Evolutionary conservation across 768 basidiomycete species (phyloP), one percentile per base, ranked within the genome.

Genomic region (Myochromella boudieri): DNA sequence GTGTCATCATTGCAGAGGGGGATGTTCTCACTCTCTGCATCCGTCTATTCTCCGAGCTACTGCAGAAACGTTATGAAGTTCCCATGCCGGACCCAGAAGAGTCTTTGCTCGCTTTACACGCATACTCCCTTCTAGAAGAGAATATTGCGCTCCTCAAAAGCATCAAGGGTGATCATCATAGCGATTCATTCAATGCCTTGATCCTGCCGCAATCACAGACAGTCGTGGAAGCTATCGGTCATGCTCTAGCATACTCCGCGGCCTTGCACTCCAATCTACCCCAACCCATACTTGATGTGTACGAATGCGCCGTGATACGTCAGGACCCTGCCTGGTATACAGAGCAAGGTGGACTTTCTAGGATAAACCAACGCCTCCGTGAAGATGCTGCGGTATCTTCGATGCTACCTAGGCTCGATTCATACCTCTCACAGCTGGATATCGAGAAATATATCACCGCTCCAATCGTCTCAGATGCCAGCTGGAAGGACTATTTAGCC

Each of bases 1-100:
- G 83, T n/a, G 78, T 78, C 38, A 69, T 80, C 28, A 74, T 84
- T 37, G 80, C 73, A 37, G 84, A 83, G 60, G 74, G 82, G 38
- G 75, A 77, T 46, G 58, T 81, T 15, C 62, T 77, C 34, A 74
- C 75, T 12, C 59, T 77, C 6, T 75, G 73, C 55, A 85, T 78
- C 51, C 74, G 83, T 49, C 52, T 81, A 59, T 74, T 79, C 68
- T 65, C 81, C 17, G 84, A 85, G 60, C 58, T 85, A 36, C 68
- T 87, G 12, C 76, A 79, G 29, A 65, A 68, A 14, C 76, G 81
- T 24, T 82, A 81, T 55, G 51, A 62, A 17, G 57, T 84, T 12
- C 74, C 72, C 29, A 58, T 84, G 12, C 80, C 83, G 17, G 68
- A 72, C 28, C 59, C 78, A 3, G 63, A 60, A 14, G 71, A 78